Evolutionary conservation across 257 asterid species (phyloP), one percentile per base, ranked within the genome.

Genomic region (Cordia subcordata): DNA sequence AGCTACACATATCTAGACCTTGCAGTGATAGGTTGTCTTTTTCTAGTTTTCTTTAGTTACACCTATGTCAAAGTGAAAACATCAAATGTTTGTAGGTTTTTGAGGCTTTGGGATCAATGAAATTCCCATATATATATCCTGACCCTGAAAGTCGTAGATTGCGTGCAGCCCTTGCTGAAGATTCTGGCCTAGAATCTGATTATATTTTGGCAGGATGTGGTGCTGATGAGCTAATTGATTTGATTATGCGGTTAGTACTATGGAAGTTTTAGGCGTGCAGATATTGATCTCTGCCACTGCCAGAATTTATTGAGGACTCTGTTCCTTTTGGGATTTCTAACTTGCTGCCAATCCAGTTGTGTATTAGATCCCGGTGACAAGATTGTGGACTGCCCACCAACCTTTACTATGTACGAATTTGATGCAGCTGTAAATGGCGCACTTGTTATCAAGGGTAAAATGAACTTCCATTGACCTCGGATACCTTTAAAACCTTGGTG

Each of bases 341-440:
- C 13, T 42, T 52, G 35, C 11, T n/a, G 13, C 19, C 10, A 40
- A 53, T 75, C 69, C 86, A 88, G 99, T 69, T 92, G 97, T 52
- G 88, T 92, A 62, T 76, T 88, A 62, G 99, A 88, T 64, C 97
- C 97, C 11, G 95, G 95, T 65, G 99, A 92, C 63, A 88, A 84
- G 72, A 92, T 88, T 71, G 74, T 92, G 72, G 99, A 92, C 78
- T 88, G 97, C 72, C 99, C 99, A 33, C 99, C 97, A 61, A 92
- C 99, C 38, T 92, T 92, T 73, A 83, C 96, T 2, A 92, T 88
- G 99, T 92, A 92, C 53, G 99, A 92, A 76, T 92, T 92, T 81
- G 99, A 92, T 77, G 99, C 99, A 60, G 88, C 87, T 73, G 97
- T 92, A 66, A 92, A 92, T 79, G 96, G 83, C 45, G 99, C 97